Percentiles rank a stretch among this genome's conserved stretches.
phyloP scores from a whole-genome alignment of 73 alveolate genomes.

The Breviolum minutum region DNA sequence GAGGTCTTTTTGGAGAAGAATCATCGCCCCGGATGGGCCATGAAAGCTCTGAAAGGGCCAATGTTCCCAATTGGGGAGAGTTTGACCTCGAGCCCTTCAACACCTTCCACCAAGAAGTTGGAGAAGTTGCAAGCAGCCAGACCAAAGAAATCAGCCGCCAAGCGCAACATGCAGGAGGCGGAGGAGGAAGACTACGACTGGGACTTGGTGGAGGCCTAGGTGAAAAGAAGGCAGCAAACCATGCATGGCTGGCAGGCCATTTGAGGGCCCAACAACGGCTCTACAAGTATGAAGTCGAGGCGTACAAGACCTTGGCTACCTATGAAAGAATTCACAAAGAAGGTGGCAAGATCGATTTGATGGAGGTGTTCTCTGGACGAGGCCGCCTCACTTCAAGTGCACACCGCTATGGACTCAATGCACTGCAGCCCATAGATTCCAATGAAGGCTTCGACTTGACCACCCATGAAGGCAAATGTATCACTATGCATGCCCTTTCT shows the following conservation, averaged over 20 bases:
- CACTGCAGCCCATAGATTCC: not conserved
- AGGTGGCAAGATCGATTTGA: not conserved
- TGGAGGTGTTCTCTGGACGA: not conserved
- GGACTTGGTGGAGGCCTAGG: not conserved
- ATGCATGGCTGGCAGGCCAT: not conserved
- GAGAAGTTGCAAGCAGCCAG: not conserved
- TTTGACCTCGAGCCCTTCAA: not conserved
- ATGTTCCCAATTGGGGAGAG: not conserved
- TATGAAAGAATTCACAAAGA: not conserved
- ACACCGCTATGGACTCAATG: not conserved
- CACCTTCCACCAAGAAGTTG: not conserved
- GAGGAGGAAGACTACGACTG: not conserved
- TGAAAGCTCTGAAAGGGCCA: not conserved
- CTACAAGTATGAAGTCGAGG: not conserved
- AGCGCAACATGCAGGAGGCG: not conserved
- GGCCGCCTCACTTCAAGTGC: not conserved
- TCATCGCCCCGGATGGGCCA: too few species aligned
- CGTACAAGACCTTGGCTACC: not conserved
- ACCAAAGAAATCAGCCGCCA: not conserved
- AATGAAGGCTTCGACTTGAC: not conserved
- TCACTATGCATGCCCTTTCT: not conserved
- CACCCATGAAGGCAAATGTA: not conserved
- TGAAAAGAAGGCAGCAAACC: not conserved
- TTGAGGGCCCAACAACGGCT: not conserved
- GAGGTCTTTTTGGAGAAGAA: not conserved